Conservation (phyloP, 2,329 filamentous ascomycete genomes). For the Chrysosporium keratinophilum region DNA sequence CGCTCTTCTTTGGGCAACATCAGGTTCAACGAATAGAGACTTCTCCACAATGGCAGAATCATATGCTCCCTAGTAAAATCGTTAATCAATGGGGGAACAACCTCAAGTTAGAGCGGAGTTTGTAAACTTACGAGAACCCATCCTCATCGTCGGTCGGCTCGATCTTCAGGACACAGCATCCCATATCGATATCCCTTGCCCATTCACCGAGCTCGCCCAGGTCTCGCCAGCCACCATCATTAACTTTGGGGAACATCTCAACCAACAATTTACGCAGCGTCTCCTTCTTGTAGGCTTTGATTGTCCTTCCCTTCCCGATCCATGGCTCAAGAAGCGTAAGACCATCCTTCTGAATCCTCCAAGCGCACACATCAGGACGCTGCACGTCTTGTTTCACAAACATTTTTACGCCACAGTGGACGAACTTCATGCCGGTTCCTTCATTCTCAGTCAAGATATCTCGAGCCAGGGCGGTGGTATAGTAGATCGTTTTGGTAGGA, state of each 20-base stretch:
- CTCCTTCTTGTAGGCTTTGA: constrained; percentile 63
- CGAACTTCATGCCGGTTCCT: constrained; percentile 82
- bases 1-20: constrained; percentile 98
- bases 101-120: neutral
- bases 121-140: constrained; percentile 41
- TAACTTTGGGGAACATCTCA: constrained; percentile 93
- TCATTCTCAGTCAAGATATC: constrained; percentile 82
- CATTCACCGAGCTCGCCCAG: constrained; percentile 82
- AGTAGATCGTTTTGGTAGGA: constrained; percentile 92
- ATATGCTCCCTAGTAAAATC: constrained; percentile 54
- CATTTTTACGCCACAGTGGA: constrained; percentile 96
- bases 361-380: constrained; percentile 72
- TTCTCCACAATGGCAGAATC: constrained; percentile 89
- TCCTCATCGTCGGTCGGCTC: constrained; percentile 58
- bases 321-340: constrained; percentile 85
- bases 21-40: constrained; percentile 79
- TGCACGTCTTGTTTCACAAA: constrained; percentile 97
- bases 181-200: constrained; percentile 69
- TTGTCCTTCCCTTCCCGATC: constrained; percentile 65
- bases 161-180: constrained; percentile 80
- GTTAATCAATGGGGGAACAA: constrained; percentile 16
- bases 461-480: constrained; percentile 73
- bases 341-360: constrained; percentile 92
- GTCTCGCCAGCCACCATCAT: constrained; percentile 59
- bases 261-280: constrained; percentile 74